Conservation (phyloP, 1,139 yeast species). For the Debaryomyces subglobosus region DNA sequence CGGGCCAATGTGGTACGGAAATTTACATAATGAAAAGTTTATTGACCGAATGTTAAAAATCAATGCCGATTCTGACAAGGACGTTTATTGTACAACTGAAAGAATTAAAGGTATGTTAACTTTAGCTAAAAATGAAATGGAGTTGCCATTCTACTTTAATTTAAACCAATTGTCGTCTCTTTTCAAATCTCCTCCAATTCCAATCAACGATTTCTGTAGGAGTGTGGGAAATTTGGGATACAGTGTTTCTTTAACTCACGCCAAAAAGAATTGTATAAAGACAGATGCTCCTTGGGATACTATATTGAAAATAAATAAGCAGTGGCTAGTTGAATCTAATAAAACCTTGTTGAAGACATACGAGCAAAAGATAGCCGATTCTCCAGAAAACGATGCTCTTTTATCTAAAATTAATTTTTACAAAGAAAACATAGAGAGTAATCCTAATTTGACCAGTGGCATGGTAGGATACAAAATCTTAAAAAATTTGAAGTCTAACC, state of each 20-base stretch:
- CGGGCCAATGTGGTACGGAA: conserved; percentile 97
- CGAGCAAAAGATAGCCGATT: conserved; percentile 31
- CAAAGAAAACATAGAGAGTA: conserved; percentile 28
- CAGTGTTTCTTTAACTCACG: conserved; percentile 83
- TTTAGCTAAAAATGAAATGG: conserved; percentile 71
- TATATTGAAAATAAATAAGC: conserved; percentile 70
- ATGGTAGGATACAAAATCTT: conserved; percentile 69
- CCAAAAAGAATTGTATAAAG: conserved; percentile 81
- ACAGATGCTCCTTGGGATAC: conserved; percentile 87
- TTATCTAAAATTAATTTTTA: conserved; percentile 29
- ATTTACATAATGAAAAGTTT: conserved; percentile 69
- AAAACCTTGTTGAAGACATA: conserved; percentile 34
- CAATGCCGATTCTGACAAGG: conserved; percentile 48
- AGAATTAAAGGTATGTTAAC: conserved; percentile 93
- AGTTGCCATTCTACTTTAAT: conserved; percentile 76
- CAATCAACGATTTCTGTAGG: conserved; percentile 68
- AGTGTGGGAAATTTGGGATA: conserved; percentile 89
- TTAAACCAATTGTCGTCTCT: conserved; percentile 76
- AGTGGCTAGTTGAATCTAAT: conserved; percentile 60
- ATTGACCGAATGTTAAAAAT: conserved; percentile 62
- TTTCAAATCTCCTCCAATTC: conserved; percentile 81
- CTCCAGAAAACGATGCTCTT: conserved; percentile 43
- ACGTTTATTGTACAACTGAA: conserved; percentile 72
- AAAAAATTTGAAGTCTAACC: conserved; percentile 31
- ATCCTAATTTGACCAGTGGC: conserved; percentile 39